These are phyloP conservation scores for Triticum urartu DNA, from an alignment of 176 grass and related monocot species.

Conservation along the genomic window DNA sequence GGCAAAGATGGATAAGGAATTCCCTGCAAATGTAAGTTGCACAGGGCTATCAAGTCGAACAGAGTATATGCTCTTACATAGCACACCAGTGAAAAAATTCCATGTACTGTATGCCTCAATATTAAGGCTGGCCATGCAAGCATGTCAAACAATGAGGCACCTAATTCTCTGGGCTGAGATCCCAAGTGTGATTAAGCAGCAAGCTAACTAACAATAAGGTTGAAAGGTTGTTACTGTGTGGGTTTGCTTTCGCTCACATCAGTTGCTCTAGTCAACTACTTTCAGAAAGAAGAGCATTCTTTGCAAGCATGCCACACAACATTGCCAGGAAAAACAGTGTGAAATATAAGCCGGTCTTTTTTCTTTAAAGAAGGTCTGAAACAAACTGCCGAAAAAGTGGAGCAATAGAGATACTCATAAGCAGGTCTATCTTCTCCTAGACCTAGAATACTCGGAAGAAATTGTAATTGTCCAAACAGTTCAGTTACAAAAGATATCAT, in stretches of 20 bases:
- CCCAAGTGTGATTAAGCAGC: neutral
- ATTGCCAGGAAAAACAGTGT: neutral
- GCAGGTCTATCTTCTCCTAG: slow-evolving; percentile 1
- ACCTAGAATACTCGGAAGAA: slow-evolving; percentile 14
- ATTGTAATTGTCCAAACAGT: neutral
- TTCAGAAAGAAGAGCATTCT: neutral
- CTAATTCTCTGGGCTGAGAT: neutral
- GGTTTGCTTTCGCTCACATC: slow-evolving; percentile 3
- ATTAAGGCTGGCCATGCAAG: slow-evolving; percentile 21
- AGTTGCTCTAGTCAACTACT: neutral
- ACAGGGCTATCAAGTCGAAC: slow-evolving; percentile 3
- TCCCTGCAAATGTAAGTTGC: slow-evolving; percentile 51
- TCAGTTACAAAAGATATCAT: neutral
- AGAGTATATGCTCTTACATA: slow-evolving; percentile 1
- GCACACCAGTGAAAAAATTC: neutral
- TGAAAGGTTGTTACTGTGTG: neutral
- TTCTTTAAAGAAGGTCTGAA: slow-evolving; percentile 9
- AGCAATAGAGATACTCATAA: neutral
- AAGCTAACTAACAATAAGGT: neutral
- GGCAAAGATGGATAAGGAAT: slow-evolving; percentile 77
- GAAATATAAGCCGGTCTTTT: neutral
- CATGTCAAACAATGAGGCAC: slow-evolving; percentile 3
- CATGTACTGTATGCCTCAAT: neutral
- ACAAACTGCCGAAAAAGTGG: neutral
- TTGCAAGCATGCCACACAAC: neutral